A percentile compares a stretch with the other conserved stretches of the same genome.
Conservation (phyloP, 208 protist species). For the Naegleria lovaniensis region DNA sequence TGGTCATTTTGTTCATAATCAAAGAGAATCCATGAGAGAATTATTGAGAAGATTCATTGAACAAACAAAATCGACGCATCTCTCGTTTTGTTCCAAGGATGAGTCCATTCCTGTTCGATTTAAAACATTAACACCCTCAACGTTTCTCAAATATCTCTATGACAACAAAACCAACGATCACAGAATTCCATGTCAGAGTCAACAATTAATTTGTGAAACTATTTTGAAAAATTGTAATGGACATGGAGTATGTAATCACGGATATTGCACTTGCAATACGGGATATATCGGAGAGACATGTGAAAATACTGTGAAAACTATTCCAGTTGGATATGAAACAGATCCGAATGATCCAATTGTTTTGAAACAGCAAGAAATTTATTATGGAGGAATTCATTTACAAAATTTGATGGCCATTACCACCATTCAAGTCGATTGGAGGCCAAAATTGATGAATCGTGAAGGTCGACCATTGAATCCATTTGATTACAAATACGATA, state of each 20-base stretch:
- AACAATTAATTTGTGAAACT: neutral
- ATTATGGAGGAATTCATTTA: neutral
- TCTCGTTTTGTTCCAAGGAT: neutral
- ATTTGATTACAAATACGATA: neutral
- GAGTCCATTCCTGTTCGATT: neutral
- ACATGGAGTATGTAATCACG: neutral
- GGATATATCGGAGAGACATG: neutral
- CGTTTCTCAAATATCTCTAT: neutral
- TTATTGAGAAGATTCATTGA: neutral
- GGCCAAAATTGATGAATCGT: neutral
- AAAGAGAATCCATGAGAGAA: neutral
- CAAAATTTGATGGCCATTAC: neutral
- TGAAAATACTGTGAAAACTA: neutral
- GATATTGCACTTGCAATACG: neutral
- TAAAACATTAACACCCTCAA: neutral
- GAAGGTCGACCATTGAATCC: neutral
- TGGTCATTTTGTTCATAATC: constrained; percentile 20
- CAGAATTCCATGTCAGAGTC: constrained; percentile 6
- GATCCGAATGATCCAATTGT: neutral
- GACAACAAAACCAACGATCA: neutral
- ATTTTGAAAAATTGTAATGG: constrained; percentile 20
- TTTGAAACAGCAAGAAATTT: constrained; percentile 2
- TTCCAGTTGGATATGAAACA: neutral
- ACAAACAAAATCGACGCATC: neutral
- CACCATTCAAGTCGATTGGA: neutral